phyloP scores from a whole-genome alignment of 805 yeast genomes.

The Nakazawaea wyomingensis region DNA sequence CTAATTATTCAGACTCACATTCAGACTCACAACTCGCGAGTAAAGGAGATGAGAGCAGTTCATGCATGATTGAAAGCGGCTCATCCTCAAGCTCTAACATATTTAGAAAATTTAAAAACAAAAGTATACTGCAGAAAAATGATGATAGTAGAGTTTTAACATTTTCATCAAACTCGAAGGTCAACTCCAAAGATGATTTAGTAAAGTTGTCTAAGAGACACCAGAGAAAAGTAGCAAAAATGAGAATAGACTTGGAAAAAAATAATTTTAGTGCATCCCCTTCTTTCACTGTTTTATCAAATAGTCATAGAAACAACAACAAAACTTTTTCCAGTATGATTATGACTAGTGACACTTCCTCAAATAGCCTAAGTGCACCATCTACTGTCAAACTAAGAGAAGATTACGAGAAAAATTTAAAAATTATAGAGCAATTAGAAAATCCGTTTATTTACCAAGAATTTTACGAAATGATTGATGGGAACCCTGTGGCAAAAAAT shows the following conservation, averaged over 20 bases:
- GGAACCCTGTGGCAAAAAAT: background rate
- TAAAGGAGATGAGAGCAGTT: too few species aligned
- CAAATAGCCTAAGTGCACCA: background rate
- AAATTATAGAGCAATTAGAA: background rate
- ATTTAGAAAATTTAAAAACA: too few species aligned
- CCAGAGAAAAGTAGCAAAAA: background rate
- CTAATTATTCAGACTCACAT: too few species aligned
- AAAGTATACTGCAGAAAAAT: too few species aligned
- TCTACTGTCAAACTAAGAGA: background rate
- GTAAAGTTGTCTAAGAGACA: background rate
- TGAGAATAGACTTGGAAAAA: background rate
- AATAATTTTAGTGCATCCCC: background rate
- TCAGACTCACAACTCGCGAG: too few species aligned
- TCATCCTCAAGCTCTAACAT: too few species aligned
- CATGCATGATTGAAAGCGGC: too few species aligned
- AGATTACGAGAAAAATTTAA: background rate
- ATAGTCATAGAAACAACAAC: background rate
- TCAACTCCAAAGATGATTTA: conserved; percentile 12
- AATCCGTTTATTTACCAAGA: conserved; percentile 5
- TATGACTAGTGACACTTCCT: background rate
- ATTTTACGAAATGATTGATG: background rate
- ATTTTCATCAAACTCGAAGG: too few species aligned
- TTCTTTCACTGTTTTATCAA: conserved; percentile 1
- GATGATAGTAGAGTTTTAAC: too few species aligned
- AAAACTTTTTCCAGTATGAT: background rate